A percentile compares a stretch with the other conserved stretches of the same genome.
Evolutionary conservation across 164 flowering plant species (phyloP).

Genomic region (Nymphaea thermarum): DNA sequence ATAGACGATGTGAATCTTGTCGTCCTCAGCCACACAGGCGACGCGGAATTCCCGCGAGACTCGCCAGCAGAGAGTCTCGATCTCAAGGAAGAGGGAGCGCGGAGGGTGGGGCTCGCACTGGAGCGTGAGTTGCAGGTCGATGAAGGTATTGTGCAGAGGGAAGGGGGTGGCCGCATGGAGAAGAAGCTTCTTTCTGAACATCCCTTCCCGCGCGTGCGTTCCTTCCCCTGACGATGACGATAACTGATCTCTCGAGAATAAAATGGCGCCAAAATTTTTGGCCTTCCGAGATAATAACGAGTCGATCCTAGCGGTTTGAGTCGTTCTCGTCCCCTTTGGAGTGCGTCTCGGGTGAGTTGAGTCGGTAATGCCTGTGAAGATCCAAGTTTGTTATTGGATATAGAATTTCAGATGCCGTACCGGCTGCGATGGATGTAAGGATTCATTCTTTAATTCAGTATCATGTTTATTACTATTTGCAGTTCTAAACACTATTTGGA

Average conservation of each 20-base stretch:
- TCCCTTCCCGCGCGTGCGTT: background rate
- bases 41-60: slow-evolving; percentile 6
- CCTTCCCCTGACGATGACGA: background rate
- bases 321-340: too few species aligned
- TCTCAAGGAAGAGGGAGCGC: background rate
- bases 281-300: too few species aligned
- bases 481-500: too few species aligned
- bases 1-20: slow-evolving; percentile 8
- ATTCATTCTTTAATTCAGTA: too few species aligned
- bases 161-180: slow-evolving; percentile 1
- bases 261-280: background rate
- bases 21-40: slow-evolving; percentile 7
- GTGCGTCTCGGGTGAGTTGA: too few species aligned
- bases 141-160: background rate
- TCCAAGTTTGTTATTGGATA: too few species aligned
- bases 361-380: too few species aligned
- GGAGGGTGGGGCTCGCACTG: background rate
- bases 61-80: slow-evolving; percentile 10
- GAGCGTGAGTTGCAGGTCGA: background rate
- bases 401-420: too few species aligned
- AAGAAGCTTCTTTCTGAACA: slow-evolving; percentile 8
- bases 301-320: too few species aligned
- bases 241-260: background rate
- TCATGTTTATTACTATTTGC: too few species aligned
- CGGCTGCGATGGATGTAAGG: too few species aligned